Conservation (phyloP, 2,329 filamentous ascomycete species). For the Cytospora piceicola region DNA sequence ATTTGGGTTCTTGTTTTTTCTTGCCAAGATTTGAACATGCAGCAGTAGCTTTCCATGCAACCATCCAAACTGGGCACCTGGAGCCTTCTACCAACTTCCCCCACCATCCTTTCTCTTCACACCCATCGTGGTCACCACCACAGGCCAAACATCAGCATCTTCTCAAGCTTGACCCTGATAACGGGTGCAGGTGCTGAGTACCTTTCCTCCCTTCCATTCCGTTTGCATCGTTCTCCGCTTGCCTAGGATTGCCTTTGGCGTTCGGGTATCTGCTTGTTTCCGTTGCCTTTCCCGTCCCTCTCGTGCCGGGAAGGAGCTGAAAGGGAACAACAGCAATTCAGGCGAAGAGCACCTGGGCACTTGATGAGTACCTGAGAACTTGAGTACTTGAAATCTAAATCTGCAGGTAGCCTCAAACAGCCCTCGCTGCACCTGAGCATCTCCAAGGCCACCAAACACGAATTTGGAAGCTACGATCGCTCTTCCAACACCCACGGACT, state of each 20-base stretch:
- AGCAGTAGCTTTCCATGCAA: not conserved
- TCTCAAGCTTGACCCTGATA: not conserved
- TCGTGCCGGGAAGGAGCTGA: not conserved
- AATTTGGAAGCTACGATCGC: too few species aligned
- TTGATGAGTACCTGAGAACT: not conserved
- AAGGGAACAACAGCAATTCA: not conserved
- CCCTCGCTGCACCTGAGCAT: too few species aligned
- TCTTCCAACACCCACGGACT: too few species aligned
- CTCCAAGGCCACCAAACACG: too few species aligned
- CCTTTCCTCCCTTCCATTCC: not conserved
- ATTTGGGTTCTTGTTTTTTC: too few species aligned
- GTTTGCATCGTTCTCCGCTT: not conserved
- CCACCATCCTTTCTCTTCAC: not conserved
- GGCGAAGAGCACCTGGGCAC: not conserved
- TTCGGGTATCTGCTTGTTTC: not conserved
- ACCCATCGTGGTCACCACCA: not conserved
- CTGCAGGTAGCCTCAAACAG: too few species aligned
- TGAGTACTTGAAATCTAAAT: too few species aligned
- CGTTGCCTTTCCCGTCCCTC: not conserved
- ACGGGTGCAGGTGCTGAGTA: not conserved
- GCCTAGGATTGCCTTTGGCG: not conserved
- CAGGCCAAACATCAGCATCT: not conserved
- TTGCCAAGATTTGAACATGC: too few species aligned
- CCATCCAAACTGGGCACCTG: not conserved
- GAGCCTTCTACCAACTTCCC: not conserved